A percentile compares a stretch with the other conserved stretches of the same genome.
Conservation (phyloP, 306 rosid genomes). For the Rosa multiflora region DNA sequence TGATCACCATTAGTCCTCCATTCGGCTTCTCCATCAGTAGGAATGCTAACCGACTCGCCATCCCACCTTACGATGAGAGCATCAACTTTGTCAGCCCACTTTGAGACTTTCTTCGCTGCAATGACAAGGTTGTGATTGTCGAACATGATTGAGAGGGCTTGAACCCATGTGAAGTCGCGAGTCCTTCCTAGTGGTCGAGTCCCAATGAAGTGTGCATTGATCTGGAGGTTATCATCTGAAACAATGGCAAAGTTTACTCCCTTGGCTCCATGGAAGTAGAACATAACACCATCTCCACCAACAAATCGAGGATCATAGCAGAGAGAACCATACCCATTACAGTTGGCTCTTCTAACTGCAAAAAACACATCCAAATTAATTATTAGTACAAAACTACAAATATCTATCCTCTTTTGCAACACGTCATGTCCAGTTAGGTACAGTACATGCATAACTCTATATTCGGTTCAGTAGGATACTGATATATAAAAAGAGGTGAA, state of each 20-base stretch:
- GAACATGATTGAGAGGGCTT: constrained; percentile 63
- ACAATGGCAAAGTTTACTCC: constrained; percentile 68
- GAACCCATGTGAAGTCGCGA: constrained; percentile 83
- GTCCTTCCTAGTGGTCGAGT: constrained; percentile 66
- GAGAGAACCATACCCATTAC: constrained; percentile 68
- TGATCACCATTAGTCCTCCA: constrained; percentile 42
- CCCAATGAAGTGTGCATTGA: constrained; percentile 76
- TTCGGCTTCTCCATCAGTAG: constrained; percentile 51
- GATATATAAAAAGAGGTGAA: background rate
- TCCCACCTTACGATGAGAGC: constrained; percentile 57
- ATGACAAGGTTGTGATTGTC: constrained; percentile 61
- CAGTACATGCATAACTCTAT: background rate
- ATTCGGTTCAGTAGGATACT: background rate
- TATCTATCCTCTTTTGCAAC: too few relatives aligned
- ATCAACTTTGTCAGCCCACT: constrained; percentile 58
- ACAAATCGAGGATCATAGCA: constrained; percentile 81
- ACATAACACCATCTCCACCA: constrained; percentile 81
- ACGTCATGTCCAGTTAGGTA: background rate
- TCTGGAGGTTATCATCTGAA: constrained; percentile 58
- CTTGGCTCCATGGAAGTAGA: constrained; percentile 78
- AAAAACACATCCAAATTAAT: background rate
- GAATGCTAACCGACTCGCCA: constrained; percentile 35
- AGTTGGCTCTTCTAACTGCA: constrained; percentile 59
- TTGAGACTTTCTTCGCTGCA: constrained; percentile 60
- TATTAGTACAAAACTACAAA: background rate